Conservation (phyloP, 2,329 filamentous ascomycete genomes). For the Stachybotrys chartarum region DNA sequence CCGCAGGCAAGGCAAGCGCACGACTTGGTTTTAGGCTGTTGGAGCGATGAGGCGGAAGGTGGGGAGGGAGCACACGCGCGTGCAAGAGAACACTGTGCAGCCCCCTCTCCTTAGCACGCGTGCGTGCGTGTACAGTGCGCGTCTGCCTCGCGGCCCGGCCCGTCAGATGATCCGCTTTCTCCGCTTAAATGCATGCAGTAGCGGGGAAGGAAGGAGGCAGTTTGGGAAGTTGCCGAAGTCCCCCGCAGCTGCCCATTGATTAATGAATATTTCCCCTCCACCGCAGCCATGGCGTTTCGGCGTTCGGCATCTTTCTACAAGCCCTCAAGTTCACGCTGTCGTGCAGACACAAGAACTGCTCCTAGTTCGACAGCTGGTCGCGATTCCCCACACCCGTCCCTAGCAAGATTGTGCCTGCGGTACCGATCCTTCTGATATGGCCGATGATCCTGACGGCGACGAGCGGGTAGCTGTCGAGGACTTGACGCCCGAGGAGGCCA, state of each 20-base stretch:
- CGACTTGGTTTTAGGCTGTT: no score
- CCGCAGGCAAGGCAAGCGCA: no score
- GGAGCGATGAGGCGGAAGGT: neutral
- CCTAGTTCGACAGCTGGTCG: neutral
- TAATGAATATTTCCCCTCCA: neutral
- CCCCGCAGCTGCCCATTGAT: neutral
- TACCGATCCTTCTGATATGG: constrained; percentile 24
- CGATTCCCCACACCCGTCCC: neutral
- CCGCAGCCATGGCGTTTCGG: neutral
- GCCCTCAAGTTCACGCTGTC: neutral
- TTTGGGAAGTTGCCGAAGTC: neutral
- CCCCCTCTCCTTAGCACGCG: neutral
- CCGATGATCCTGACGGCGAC: constrained; percentile 35
- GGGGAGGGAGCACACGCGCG: neutral
- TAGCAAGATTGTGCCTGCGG: neutral
- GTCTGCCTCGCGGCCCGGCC: neutral
- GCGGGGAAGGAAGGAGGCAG: neutral
- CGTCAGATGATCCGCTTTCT: neutral
- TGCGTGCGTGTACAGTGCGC: neutral
- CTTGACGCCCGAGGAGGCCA: constrained; percentile 58
- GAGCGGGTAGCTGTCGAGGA: constrained; percentile 43
- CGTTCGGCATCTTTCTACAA: neutral
- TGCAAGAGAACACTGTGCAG: neutral
- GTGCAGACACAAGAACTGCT: neutral
- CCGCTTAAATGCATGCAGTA: no score